Conservation (phyloP, 371 early-diverging fungal species). For the Syncephalastrum monosporum region DNA sequence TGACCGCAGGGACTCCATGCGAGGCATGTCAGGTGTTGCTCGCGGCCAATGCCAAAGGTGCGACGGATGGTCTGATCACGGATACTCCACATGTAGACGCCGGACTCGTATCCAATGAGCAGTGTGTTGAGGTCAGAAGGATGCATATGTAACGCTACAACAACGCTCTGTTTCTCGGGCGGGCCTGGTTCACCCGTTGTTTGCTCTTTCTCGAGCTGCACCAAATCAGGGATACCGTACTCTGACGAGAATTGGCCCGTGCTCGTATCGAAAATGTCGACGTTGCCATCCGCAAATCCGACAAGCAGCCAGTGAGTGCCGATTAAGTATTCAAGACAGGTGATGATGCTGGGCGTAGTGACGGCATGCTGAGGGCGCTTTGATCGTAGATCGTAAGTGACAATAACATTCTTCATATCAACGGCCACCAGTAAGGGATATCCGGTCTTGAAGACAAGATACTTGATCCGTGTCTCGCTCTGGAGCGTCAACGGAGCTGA, state of each 20-base stretch:
- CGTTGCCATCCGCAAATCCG: slow-evolving; percentile 54
- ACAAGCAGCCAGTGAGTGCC: slow-evolving; percentile 62
- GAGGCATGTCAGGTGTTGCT: slow-evolving; percentile 34
- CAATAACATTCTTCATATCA: slow-evolving; percentile 51
- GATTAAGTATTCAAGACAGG: slow-evolving; percentile 45
- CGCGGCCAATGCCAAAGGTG: slow-evolving; percentile 18
- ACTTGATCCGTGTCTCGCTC: slow-evolving; percentile 39
- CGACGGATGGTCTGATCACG: slow-evolving; percentile 39
- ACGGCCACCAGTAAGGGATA: slow-evolving; percentile 44
- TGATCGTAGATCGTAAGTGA: slow-evolving; percentile 50
- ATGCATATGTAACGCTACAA: slow-evolving; percentile 54
- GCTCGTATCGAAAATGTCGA: slow-evolving; percentile 56
- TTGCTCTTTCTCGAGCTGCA: slow-evolving; percentile 17
- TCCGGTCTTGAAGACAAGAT: slow-evolving; percentile 54
- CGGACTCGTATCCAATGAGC: slow-evolving; percentile 52
- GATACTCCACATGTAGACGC: slow-evolving; percentile 51
- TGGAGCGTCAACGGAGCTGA: slow-evolving; percentile 25
- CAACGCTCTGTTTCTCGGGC: slow-evolving; percentile 17
- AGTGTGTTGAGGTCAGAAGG: slow-evolving; percentile 51
- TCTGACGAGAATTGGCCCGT: slow-evolving; percentile 36
- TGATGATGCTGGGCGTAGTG: slow-evolving; percentile 47
- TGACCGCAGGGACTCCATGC: slow-evolving; percentile 54
- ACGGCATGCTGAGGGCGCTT: slow-evolving; percentile 35
- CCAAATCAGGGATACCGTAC: slow-evolving; percentile 50
- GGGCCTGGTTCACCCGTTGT: neutral